Evolutionary conservation across 768 basidiomycete species (phyloP), one percentile per base, ranked within the genome.

Genomic region (Kondoa malvinella): DNA sequence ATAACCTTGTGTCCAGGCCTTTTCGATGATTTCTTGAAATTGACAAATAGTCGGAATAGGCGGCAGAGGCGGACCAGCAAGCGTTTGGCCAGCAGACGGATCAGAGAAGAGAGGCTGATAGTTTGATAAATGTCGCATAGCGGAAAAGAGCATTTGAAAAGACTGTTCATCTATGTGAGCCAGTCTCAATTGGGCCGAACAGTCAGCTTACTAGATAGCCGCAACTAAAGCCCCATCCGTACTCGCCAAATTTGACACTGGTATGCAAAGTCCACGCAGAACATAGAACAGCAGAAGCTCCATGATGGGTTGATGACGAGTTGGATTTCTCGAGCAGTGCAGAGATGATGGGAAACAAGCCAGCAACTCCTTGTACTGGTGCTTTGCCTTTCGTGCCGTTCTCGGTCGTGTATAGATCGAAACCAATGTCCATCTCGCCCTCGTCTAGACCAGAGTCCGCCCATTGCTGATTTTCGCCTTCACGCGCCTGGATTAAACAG

Each of bases 1-100:
- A 62, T 65, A 67, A 4, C 74, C 74, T 70, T 29, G 17, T 29
- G 8, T 31, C 74, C 74, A 75, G 4, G 74, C 74, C 2, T 3
- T 17, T 62, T 73, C 71, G 31, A 70, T 64, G 1, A 71, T 64
- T 4, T 50, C 56, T 58, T 75, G 74, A n/a, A 70, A 60, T 57
- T 70, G 65, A 14, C 21, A 26, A 21, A 75, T 75, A 1, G 68
- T 67, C 14, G 73, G 73, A 1, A 73, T 69, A 3, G 34, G 29
- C 14, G 57, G 57, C 25, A 57, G 17, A 8, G 21, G 12, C 21
- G 40, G 40, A 50, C 40, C 40, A 50, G 40, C 40, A 8, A 50
- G 40, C 8, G 58, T 26, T 25, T 25, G 58, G 27, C 58, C 12
- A 33, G 3, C 8, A 17, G 15, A 31, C 12, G 16, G 3, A 21